These are phyloP conservation scores for Talaromyces nanjingensis DNA, from an alignment of 495 filamentous ascomycete genomes.

Conservation along the genomic window DNA sequence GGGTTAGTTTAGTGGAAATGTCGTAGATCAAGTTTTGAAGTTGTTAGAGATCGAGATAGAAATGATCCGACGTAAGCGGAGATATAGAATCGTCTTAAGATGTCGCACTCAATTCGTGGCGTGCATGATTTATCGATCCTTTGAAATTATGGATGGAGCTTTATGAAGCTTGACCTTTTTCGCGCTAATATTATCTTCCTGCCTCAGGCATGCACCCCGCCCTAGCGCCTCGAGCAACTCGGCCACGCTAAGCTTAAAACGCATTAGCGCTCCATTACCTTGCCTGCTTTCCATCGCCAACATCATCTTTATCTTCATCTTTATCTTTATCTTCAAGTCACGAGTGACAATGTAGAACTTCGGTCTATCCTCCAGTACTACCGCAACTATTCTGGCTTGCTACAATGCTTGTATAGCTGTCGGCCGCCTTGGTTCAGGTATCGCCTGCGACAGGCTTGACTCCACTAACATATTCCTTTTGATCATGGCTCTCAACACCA, in stretches of 20 bases:
- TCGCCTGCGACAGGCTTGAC: too few relatives aligned
- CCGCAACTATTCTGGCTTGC: too few relatives aligned
- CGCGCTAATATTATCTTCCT: background rate
- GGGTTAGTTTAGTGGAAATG: slow-evolving; percentile 17
- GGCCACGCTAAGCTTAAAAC: background rate
- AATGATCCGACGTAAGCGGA: background rate
- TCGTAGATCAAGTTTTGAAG: background rate
- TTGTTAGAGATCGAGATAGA: background rate
- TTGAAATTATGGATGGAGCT: background rate
- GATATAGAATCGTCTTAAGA: background rate
- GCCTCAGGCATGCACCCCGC: background rate
- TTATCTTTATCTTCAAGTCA: background rate
- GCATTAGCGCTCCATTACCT: background rate
- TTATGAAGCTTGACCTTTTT: background rate
- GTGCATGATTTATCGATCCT: background rate
- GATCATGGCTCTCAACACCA: too few relatives aligned
- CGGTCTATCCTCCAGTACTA: background rate
- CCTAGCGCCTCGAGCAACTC: too few relatives aligned
- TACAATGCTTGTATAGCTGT: too few relatives aligned
- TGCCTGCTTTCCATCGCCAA: background rate
- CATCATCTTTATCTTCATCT: background rate
- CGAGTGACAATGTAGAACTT: background rate
- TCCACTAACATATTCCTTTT: too few relatives aligned
- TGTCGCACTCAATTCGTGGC: background rate
- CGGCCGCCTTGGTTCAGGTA: too few relatives aligned